Percentiles rank a stretch among this genome's conserved stretches.
phyloP scores from a whole-genome alignment of 176 grass and related monocot genomes.

The Triticum dicoccoides region DNA sequence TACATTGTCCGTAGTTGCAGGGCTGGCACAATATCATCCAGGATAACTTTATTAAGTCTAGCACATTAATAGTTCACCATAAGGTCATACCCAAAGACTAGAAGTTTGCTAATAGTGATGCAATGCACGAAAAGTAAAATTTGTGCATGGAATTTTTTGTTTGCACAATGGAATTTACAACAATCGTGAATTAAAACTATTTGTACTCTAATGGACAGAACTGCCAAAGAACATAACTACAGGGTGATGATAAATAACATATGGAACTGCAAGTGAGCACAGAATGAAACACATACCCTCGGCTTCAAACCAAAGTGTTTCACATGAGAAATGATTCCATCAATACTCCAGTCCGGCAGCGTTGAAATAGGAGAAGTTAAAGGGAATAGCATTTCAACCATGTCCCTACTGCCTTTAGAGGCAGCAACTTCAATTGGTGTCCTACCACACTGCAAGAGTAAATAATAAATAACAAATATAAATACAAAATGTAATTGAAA shows the following conservation, averaged over 20 bases:
- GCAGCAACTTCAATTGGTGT: conserved; percentile 3
- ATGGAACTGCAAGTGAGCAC: not conserved
- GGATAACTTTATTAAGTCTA: not conserved
- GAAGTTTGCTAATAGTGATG: not conserved
- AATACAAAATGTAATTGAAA: not conserved
- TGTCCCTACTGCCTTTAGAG: not conserved
- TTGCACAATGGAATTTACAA: not conserved
- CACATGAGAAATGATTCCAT: conserved; percentile 20
- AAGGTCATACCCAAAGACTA: not conserved
- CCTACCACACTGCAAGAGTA: not conserved
- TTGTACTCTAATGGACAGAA: not conserved
- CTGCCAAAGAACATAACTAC: not conserved
- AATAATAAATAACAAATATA: not conserved
- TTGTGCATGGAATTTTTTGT: not conserved
- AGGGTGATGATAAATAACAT: not conserved
- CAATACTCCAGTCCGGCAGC: conserved; percentile 18
- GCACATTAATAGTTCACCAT: not conserved
- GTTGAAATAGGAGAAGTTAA: conserved; percentile 1
- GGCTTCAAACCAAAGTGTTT: not conserved
- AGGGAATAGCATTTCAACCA: conserved; percentile 22
- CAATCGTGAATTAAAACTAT: not conserved
- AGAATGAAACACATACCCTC: not conserved
- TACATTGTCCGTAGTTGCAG: not conserved
- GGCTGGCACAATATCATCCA: not conserved
- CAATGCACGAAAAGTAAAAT: not conserved